Evolutionary conservation across 108 stramenopile genomes (phyloP).

Genomic region (Mediolabrus comicus): DNA sequence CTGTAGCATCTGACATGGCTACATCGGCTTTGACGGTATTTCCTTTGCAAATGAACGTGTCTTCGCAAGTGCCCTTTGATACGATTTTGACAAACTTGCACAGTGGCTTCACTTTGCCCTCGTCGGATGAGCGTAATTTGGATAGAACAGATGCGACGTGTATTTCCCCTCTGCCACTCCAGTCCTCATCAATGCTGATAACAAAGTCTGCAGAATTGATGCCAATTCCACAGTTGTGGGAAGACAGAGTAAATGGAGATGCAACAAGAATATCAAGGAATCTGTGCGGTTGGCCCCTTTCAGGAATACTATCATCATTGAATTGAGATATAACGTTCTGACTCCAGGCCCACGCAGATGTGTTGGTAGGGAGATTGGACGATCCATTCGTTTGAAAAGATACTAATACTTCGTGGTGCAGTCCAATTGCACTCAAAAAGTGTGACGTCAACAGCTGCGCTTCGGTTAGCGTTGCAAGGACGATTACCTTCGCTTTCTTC

Average conservation of each 20-base stretch:
- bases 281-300: background rate
- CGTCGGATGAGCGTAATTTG: constrained; percentile 20
- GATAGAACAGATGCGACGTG: constrained; percentile 41
- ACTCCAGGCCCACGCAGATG: constrained; percentile 49
- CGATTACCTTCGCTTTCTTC: constrained; percentile 55
- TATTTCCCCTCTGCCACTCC: constrained; percentile 68
- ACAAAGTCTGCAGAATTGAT: constrained; percentile 63
- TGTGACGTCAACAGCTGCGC: constrained; percentile 54
- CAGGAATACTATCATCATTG: constrained; percentile 12
- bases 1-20: background rate
- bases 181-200: constrained; percentile 83
- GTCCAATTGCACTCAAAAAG: constrained; percentile 69
- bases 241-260: constrained; percentile 56
- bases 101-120: background rate
- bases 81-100: constrained; percentile 63
- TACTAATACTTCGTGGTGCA: constrained; percentile 55
- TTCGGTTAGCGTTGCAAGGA: constrained; percentile 70
- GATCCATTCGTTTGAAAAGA: background rate
- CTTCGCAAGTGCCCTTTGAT: constrained; percentile 58
- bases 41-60: constrained; percentile 40
- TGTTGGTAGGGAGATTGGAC: background rate
- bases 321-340: constrained; percentile 56
- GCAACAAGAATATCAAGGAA: constrained; percentile 58
- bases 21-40: background rate
- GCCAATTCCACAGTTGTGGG: constrained; percentile 58